Evolutionary conservation across 352 stramenopile species (phyloP).

Genomic region (Pythium biforme): DNA sequence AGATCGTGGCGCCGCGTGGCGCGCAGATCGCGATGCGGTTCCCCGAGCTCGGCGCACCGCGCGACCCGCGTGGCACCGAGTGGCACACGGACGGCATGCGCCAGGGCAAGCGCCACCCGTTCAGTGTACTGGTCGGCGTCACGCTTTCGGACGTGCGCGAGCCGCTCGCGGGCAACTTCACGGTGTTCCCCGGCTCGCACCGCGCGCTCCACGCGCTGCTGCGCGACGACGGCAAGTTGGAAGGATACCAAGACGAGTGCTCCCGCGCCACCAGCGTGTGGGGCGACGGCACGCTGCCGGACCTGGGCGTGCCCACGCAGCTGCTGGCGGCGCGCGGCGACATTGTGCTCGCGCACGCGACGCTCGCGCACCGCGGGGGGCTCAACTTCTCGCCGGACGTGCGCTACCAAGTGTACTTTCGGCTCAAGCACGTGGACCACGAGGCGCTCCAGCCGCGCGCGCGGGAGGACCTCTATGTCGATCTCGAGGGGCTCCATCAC

Average conservation of each 20-base stretch:
- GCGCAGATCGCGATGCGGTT: conserved; percentile 76
- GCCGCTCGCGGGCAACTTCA: conserved; percentile 66
- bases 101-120: conserved; percentile 68
- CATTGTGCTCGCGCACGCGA: conserved; percentile 72
- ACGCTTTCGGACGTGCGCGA: conserved; percentile 67
- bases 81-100: conserved; percentile 86
- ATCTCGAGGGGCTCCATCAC: conserved; percentile 55
- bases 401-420: conserved; percentile 83
- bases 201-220: conserved; percentile 46
- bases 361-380: conserved; percentile 67
- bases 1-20: conserved; percentile 47
- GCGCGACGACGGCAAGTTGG: conserved; percentile 48
- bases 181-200: conserved; percentile 71
- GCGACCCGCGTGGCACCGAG: conserved; percentile 64
- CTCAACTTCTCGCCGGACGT: conserved; percentile 84
- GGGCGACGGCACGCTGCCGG: conserved; percentile 66
- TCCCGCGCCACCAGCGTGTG: conserved; percentile 72
- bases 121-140: conserved; percentile 64
- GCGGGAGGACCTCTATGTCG: conserved; percentile 39
- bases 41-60: conserved; percentile 57
- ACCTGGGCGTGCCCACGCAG: conserved; percentile 61
- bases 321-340: conserved; percentile 55
- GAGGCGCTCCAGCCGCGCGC: conserved; percentile 32
- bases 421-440: conserved; percentile 70
- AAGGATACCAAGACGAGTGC: conserved; percentile 55